Evolutionary conservation across 164 flowering plant species (phyloP), one percentile per base, ranked within the genome.

Genomic region (Chimonanthus salicifolius): DNA sequence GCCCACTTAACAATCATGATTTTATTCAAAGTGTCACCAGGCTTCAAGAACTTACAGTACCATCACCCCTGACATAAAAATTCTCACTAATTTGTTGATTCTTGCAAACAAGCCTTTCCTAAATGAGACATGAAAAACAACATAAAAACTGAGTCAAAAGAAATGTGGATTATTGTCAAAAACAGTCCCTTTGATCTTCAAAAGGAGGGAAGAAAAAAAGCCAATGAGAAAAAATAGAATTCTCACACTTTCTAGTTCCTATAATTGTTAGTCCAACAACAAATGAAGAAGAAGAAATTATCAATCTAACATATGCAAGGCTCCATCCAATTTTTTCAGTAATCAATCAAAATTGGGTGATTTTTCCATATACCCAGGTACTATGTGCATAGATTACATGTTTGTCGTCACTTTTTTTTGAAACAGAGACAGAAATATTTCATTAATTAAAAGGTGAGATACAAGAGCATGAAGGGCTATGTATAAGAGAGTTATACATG

Each of bases 31-130:
- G 62, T 64, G 62, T 45, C 65, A 18, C 7, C 16, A 20, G 46
- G 67, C 18, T 43, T 21, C 11, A 16, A 74, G 62, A 73, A 88
- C 99, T 88, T 82, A 95, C 99, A 80, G 99, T 95, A 71, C 99
- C 99, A 84, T 95, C 99, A 75, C 99, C 99, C 78, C 99, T 84
- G 78, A 90, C 99, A 84, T 86, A 95, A 74, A 95, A 95, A 79
- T 95, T 93, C 73, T 93, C 95, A 74, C 97, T 89, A 71, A 95
- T 93, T 81, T 85, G 85, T 73, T 93, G 99, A 81, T 95, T 95
- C 84, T 95, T 95, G 85, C 85, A 74, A 64, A 78, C 78, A 48
- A 95, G 76, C 72, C 98, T 84, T 83, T 93, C 97, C 99, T 95
- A 85, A 51, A 67, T 33, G 68, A 9, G 11, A 54, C 64, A 74